Evolutionary conservation across 139 green algal species (phyloP), one percentile per base, ranked within the genome.

Genomic region (Chlamydomonas asymmetrica): DNA sequence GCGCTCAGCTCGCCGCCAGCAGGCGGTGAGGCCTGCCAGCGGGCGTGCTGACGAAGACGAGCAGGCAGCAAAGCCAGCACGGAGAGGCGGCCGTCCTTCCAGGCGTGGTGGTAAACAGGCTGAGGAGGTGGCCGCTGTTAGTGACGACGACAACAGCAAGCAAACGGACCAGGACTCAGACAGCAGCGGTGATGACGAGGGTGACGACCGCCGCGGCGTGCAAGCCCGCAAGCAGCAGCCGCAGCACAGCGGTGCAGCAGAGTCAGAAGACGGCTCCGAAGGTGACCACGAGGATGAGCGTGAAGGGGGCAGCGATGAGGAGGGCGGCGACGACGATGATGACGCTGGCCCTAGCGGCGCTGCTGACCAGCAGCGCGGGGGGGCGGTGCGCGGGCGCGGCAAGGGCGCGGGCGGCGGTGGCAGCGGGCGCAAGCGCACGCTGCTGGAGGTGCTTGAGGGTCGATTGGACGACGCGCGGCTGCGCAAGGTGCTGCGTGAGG

Each of bases 361-460:
- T 39, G 37, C 37, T 6, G 38, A 52, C 13, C 13, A 52, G 13
- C 13, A 16, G 45, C 13, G 18, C 13, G 45, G 18, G 45, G 45
- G 13, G n/a, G n/a, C n/a, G n/a, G n/a, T n/a, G 61, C 18, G 48
- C 5, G 31, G 48, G 61, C 3, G 31, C 22, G 37, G 18, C 23
- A 57, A 32, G 52, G 27, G 22, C 27, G 38, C 31, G 9, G 16
- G 23, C 68, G 27, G 29, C 49, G n/a, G 23, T 39, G 41, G 4
- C 39, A 37, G 20, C 45, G 39, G 66, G 25, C 37, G 68, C 40
- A 40, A 10, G 27, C 54, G 5, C 45, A 10, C 45, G 23, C 60
- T 78, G 25, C 59, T 72, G 23, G 66, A 76, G 31, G 31, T 76
- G 18, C 41, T 66, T 60, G 78, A 77, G 71, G 59, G 71, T 10